A percentile compares a stretch with the other conserved stretches of the same genome.
phyloP scores from a whole-genome alignment of 1,284 basidiomycete genomes.

The Heliocybe sulcata region DNA sequence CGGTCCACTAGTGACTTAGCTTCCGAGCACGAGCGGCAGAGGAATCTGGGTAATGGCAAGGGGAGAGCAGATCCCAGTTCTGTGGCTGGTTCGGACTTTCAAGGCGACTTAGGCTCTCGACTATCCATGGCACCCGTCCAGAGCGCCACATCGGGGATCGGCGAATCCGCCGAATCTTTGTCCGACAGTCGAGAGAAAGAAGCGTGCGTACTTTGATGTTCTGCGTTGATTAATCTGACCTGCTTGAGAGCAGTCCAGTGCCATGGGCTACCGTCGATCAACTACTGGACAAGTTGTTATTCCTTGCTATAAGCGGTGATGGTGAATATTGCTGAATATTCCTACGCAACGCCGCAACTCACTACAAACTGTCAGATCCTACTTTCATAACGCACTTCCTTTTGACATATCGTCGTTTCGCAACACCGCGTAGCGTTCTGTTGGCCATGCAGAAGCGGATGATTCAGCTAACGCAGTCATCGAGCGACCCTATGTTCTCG shows the following conservation, averaged over 20 bases:
- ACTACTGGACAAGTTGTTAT: slow-evolving; percentile 69
- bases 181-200: slow-evolving; percentile 14
- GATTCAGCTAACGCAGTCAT: slow-evolving; percentile 62
- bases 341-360: background rate
- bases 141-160: background rate
- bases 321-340: slow-evolving; percentile 35
- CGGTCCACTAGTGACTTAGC: slow-evolving; percentile 52
- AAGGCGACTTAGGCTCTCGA: slow-evolving; percentile 21
- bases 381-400: slow-evolving; percentile 72
- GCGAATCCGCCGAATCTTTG: slow-evolving; percentile 9
- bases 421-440: slow-evolving; percentile 66
- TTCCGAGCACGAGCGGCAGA: slow-evolving; percentile 35
- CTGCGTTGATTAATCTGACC: background rate
- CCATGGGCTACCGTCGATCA: slow-evolving; percentile 71
- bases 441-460: slow-evolving; percentile 81
- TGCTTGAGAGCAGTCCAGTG: slow-evolving; percentile 42
- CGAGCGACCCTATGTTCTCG: slow-evolving; percentile 75
- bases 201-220: slow-evolving; percentile 18
- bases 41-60: slow-evolving; percentile 21
- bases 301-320: slow-evolving; percentile 69
- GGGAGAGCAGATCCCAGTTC: slow-evolving; percentile 9
- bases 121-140: background rate
- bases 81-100: slow-evolving; percentile 2
- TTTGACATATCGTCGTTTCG: slow-evolving; percentile 73
- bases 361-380: slow-evolving; percentile 40